Base-by-base conservation (phyloP, 169 alveolate species). In the Cryptosporidium viatorum region DNA sequence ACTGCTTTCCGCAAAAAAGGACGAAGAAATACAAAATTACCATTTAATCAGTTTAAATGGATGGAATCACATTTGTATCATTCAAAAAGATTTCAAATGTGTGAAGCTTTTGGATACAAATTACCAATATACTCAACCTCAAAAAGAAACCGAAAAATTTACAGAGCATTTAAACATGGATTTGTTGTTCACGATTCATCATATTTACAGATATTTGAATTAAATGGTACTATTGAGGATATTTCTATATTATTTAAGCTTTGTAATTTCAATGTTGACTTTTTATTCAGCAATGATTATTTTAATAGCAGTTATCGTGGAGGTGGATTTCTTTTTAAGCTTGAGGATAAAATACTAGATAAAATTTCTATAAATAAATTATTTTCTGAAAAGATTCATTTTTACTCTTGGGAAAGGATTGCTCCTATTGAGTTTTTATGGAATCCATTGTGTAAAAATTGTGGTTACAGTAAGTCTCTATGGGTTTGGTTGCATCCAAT, bases 401-500 rank as follows among this genome's bases (percentile, higher is more conserved):
- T 62, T 80, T 80, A 59, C 33, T 26, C 60, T 23, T 80, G 89
- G 89, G 80, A 59, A 48, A 59, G 89, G 43, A 65, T 80, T 41
- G 73, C 89, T 26, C 89, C 89, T 14, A 80, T 80, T 10, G 89
- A 80, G 50, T 80, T 80, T 59, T 18, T 80, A 18, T 80, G 89
- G 89, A 26, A 26, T 21, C 74, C 65, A 31, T n/a, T 6, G 2
- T 73, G 86, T 73, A 55, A 10, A 73, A 73, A 39, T 43, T 73
- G 86, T 31, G 68, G 48, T n/a, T 59, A 59, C 18, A 50, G 39
- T 80, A 41, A 67, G 23, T 80, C 89, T 12, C 21, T 65, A 3
- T 80, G 89, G 89, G 59, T 80, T 29, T 80, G 89, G 89, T 43
- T 80, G 1, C 89, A 80, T 62, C 89, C 89, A 8, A 62, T 80